phyloP scores from a whole-genome alignment of 208 protist genomes.

The Acanthamoeba quina region DNA sequence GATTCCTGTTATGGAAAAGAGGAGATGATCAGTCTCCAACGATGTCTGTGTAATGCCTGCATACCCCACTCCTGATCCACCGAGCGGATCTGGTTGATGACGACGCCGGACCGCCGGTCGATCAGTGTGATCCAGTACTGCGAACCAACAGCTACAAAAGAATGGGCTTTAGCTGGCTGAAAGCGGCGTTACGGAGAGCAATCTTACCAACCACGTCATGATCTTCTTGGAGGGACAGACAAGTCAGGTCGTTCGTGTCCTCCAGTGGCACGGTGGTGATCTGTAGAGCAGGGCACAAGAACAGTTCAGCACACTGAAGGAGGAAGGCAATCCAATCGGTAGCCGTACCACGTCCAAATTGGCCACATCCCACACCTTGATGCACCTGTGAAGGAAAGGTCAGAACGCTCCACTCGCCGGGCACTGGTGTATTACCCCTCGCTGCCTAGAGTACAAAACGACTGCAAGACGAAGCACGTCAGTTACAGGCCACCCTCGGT shows the following conservation, averaged over 20 bases:
- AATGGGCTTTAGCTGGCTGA: neutral
- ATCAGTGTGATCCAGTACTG: slow-evolving; percentile 30
- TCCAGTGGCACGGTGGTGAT: neutral
- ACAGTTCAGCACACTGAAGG: neutral
- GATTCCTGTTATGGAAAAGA: neutral
- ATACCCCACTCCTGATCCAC: slow-evolving; percentile 9
- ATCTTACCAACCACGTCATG: slow-evolving; percentile 5
- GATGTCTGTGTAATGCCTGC: neutral
- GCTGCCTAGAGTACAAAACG: slow-evolving; percentile 39
- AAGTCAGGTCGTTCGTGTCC: neutral
- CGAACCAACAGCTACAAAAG: slow-evolving; percentile 2
- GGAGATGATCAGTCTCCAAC: too few relatives aligned
- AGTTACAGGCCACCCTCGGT: neutral
- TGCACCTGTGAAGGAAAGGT: neutral
- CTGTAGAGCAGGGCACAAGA: neutral
- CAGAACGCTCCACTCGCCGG: neutral
- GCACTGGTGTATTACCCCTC: neutral
- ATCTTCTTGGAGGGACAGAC: neutral
- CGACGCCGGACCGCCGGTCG: neutral
- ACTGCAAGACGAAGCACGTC: neutral
- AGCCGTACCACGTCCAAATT: slow-evolving; percentile 33
- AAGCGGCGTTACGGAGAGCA: neutral
- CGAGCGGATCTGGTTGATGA: slow-evolving; percentile 27
- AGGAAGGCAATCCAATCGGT: neutral
- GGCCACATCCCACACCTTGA: slow-evolving; percentile 39